These are phyloP conservation scores for Globisporangium nodosum DNA, from an alignment of 352 stramenopile genomes.

Conservation along the genomic window DNA sequence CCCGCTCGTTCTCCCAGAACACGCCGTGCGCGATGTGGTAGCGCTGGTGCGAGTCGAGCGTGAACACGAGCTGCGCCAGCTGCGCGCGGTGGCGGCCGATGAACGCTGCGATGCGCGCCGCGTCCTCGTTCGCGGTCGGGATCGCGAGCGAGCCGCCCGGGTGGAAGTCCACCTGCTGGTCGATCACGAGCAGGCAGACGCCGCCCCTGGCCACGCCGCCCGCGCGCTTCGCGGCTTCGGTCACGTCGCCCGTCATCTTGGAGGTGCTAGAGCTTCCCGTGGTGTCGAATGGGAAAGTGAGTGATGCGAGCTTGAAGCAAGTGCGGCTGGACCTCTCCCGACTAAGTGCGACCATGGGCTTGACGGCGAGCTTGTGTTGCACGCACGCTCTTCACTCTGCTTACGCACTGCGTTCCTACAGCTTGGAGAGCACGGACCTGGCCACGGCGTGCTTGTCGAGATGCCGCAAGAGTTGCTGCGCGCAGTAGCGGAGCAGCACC, in stretches of 20 bases:
- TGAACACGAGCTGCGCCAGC: conserved; percentile 90
- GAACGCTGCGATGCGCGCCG: conserved; percentile 83
- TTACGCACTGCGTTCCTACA: not conserved
- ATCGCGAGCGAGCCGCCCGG: conserved; percentile 93
- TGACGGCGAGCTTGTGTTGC: too few relatives aligned
- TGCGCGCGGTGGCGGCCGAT: conserved; percentile 59
- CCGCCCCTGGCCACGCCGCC: conserved; percentile 36
- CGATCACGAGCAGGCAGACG: conserved; percentile 89
- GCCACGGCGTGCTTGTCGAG: conserved; percentile 22
- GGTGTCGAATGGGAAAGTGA: not conserved
- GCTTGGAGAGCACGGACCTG: conserved; percentile 13
- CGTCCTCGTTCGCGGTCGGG: conserved; percentile 88
- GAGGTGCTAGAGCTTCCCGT: not conserved
- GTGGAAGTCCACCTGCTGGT: conserved; percentile 96
- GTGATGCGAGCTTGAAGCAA: not conserved
- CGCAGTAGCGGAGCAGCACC: conserved; percentile 48
- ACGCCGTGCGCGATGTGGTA: conserved; percentile 94
- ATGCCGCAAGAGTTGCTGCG: conserved; percentile 43
- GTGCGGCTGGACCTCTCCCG: conserved; percentile 1
- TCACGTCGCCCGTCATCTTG: conserved; percentile 21
- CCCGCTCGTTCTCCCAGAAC: conserved; percentile 86
- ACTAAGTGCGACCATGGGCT: not conserved
- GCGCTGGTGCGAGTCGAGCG: conserved; percentile 94
- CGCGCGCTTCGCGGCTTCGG: conserved; percentile 32
- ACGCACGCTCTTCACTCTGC: not conserved